Evolutionary conservation across 441 rosid genomes (phyloP), one percentile per base, ranked within the genome.

Genomic region (Brassica hybrid): DNA sequence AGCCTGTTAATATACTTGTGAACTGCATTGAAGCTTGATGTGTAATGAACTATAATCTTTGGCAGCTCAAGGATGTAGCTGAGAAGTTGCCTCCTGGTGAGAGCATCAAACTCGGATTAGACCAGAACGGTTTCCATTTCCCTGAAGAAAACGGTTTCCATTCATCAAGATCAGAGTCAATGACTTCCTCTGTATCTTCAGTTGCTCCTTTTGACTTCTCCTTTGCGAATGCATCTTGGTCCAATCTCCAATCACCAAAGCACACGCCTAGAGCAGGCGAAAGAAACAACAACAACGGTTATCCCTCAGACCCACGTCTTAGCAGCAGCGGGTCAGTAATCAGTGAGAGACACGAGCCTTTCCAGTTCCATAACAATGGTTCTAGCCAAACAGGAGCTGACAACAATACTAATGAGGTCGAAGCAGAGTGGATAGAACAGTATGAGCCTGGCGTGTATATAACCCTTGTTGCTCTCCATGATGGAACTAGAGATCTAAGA

Each of bases 401-500:
- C 32, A 27, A 27, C 32, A 27, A 27, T 27, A 27, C 32, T 27
- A 27, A 27, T 27, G 32, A 27, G 6, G 32, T 27, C 0, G 32
- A 27, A 27, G 32, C 32, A 27, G 32, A 27, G 32, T 27, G 98
- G 99, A 96, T 89, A 6, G 99, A 96, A 72, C 99, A 92, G 74
- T 92, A 92, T 65, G 99, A 96, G 84, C 91, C 94, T 0, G 98
- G 99, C 56, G 99, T 96, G 70, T 96, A 91, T 78, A 92, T 94
- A 77, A 94, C 99, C 25, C 94, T 94, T 23, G 90, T 92, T 72
- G 94, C 96, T 54, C 80, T 94, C 59, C 90, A 63, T n/a, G 98
- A 94, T 80, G 99, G 99, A 79, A 91, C 97, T 67, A 92, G 97
- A 86, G 98, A 94, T 86, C 91, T 96, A 67, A 88, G 89, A 83